Conservation (phyloP, 495 filamentous ascomycete genomes). For the Tuber indicum region DNA sequence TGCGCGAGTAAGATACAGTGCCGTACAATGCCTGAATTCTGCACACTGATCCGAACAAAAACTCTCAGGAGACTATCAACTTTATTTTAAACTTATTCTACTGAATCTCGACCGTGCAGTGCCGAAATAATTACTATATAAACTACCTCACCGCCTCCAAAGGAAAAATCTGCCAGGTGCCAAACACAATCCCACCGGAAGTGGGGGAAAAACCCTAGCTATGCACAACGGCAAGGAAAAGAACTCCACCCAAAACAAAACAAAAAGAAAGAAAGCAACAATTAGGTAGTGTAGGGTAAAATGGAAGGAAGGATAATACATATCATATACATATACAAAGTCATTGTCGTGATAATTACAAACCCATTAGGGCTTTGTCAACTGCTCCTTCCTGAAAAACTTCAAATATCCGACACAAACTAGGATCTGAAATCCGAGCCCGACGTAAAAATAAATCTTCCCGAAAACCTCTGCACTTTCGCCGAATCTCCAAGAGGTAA, state of each 20-base stretch:
- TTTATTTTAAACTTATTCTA: neutral
- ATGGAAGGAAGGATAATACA: neutral
- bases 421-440: constrained; percentile 54
- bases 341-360: neutral
- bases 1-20: too few relatives aligned
- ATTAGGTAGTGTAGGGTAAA: neutral
- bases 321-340: neutral
- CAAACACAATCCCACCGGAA: neutral
- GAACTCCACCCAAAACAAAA: neutral
- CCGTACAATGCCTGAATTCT: too few relatives aligned
- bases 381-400: constrained; percentile 68
- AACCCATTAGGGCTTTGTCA: constrained; percentile 54
- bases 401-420: constrained; percentile 62
- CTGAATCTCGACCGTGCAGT: neutral
- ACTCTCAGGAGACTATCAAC: too few relatives aligned
- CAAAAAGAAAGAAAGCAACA: neutral
- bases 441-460: constrained; percentile 62
- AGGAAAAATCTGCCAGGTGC: neutral
- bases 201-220: neutral
- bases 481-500: constrained; percentile 40
- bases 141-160: neutral
- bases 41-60: too few relatives aligned
- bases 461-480: constrained; percentile 48
- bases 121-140: neutral
- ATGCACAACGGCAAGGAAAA: neutral